Conservation (phyloP, 1,284 basidiomycete species). For the Trichosporon inkin region DNA sequence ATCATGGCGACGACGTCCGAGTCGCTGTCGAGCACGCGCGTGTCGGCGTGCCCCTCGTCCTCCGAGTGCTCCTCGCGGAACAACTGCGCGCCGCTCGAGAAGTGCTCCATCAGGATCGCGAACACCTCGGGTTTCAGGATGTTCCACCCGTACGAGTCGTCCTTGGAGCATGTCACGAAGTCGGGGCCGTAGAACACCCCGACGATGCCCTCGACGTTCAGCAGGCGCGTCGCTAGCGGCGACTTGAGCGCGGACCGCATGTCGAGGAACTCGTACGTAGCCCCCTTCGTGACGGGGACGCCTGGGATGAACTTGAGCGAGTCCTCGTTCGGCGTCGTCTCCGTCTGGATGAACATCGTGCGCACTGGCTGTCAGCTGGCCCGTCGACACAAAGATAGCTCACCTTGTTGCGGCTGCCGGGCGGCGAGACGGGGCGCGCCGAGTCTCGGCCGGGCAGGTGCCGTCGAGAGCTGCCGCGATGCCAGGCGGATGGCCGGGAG, state of each 20-base stretch:
- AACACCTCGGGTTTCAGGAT: constrained; percentile 98
- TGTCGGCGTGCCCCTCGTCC: constrained; percentile 85
- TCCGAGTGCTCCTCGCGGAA: constrained; percentile 64
- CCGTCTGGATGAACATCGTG: constrained; percentile 96
- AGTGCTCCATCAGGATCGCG: constrained; percentile 95
- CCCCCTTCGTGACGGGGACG: constrained; percentile 71
- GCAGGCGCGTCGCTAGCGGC: constrained; percentile 84
- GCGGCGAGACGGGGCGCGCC: neutral
- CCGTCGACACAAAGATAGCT: neutral
- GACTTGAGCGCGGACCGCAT: constrained; percentile 75
- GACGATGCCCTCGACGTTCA: constrained; percentile 86
- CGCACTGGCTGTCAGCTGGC: constrained; percentile 57
- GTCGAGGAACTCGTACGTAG: constrained; percentile 87
- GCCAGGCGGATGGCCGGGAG: neutral
- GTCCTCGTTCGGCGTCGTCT: constrained; percentile 94
- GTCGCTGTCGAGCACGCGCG: constrained; percentile 90
- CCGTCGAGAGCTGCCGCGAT: neutral
- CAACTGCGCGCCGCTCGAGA: constrained; percentile 78
- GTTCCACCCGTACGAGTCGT: constrained; percentile 77
- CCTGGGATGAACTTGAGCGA: constrained; percentile 98
- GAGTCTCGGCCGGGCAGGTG: neutral
- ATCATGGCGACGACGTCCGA: constrained; percentile 99
- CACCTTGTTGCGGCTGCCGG: neutral
- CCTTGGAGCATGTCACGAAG: constrained; percentile 95
- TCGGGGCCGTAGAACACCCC: constrained; percentile 94